These are phyloP conservation scores for Corynascus novoguineensis DNA, from an alignment of 495 filamentous ascomycete genomes.

Conservation along the genomic window DNA sequence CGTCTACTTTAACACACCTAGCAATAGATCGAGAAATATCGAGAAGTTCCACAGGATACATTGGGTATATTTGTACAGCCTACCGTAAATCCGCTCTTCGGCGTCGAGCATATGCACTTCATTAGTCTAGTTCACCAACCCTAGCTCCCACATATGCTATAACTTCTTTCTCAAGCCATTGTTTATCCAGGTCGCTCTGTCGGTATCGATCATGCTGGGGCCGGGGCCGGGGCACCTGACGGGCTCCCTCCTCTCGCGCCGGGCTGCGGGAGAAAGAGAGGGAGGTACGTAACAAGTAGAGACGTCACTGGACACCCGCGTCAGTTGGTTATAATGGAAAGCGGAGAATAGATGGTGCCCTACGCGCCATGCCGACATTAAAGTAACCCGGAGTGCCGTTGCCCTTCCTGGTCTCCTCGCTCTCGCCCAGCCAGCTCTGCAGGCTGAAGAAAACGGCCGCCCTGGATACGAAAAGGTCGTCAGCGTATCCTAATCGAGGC, in stretches of 20 bases:
- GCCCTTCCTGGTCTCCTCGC: slow-evolving; percentile 63
- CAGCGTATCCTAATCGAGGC: not conserved
- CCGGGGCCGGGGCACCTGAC: slow-evolving; percentile 43
- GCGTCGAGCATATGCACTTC: not conserved
- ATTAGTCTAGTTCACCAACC: not conserved
- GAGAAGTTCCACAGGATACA: not conserved
- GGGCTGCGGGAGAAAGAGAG: slow-evolving; percentile 66
- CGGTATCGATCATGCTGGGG: slow-evolving; percentile 19
- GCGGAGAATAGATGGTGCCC: slow-evolving; percentile 30
- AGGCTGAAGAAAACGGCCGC: slow-evolving; percentile 76
- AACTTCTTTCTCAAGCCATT: not conserved
- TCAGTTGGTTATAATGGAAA: slow-evolving; percentile 16
- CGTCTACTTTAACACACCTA: not conserved
- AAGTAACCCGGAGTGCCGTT: slow-evolving; percentile 73
- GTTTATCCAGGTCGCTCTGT: not conserved
- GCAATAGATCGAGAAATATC: not conserved
- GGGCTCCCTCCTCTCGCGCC: slow-evolving; percentile 26
- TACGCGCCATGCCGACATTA: slow-evolving; percentile 79
- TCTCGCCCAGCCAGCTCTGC: slow-evolving; percentile 82
- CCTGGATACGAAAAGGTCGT: slow-evolving; percentile 42
- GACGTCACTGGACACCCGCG: slow-evolving; percentile 58
- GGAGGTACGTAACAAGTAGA: slow-evolving; percentile 74
- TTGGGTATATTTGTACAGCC: slow-evolving; percentile 11
- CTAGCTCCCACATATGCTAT: not conserved
- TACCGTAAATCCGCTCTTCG: not conserved